Evolutionary conservation across 805 yeast species (phyloP).

Genomic region (Ogataea nitratoaversa): DNA sequence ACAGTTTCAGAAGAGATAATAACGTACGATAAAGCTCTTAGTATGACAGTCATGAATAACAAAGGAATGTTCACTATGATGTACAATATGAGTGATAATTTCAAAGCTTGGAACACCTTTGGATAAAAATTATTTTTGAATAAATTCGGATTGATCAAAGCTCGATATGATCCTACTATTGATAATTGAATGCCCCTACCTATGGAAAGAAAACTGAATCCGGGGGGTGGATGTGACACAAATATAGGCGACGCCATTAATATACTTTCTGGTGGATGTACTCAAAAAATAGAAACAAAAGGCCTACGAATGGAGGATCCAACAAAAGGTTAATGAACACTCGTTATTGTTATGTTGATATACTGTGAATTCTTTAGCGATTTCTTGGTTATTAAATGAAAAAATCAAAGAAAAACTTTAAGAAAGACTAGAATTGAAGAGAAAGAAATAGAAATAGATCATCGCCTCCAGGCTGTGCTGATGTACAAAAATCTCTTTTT

Average conservation of each 20-base stretch:
- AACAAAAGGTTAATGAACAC: too few species aligned
- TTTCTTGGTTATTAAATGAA: too few species aligned
- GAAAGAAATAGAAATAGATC: too few species aligned
- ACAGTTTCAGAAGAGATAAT: slow-evolving; percentile 11
- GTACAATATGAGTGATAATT: slow-evolving; percentile 36
- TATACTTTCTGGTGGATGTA: not conserved
- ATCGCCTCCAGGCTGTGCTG: too few species aligned
- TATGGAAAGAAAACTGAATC: slow-evolving; percentile 46
- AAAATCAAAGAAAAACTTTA: too few species aligned
- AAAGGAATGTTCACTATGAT: slow-evolving; percentile 30
- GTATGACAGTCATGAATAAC: slow-evolving; percentile 11
- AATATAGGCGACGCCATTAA: slow-evolving; percentile 53
- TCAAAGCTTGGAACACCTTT: slow-evolving; percentile 33
- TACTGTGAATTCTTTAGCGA: too few species aligned
- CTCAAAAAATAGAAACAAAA: too few species aligned
- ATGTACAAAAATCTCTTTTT: too few species aligned
- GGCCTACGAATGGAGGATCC: too few species aligned
- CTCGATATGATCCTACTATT: slow-evolving; percentile 43
- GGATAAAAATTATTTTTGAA: slow-evolving; percentile 32
- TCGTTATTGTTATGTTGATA: too few species aligned
- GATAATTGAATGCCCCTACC: slow-evolving; percentile 52
- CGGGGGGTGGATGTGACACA: slow-evolving; percentile 52
- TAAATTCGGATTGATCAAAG: slow-evolving; percentile 40
- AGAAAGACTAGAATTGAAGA: too few species aligned
- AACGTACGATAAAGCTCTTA: slow-evolving; percentile 21